Evolutionary conservation across 306 rosid genomes (phyloP).

Genomic region (Crataegus laevigata): DNA sequence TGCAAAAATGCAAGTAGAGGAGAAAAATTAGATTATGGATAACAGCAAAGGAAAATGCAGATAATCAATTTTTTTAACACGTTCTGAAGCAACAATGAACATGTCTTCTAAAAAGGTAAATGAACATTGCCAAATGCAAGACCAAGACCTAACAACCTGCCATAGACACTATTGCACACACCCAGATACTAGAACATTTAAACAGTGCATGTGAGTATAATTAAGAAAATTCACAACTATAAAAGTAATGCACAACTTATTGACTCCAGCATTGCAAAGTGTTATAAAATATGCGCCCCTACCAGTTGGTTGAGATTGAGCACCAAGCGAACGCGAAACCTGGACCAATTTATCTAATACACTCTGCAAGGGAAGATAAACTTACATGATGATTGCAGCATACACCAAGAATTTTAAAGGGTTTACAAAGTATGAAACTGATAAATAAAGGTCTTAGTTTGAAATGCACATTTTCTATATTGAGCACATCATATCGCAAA

Average conservation of each 20-base stretch:
- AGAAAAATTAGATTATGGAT: conserved; percentile 24
- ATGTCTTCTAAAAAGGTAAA: background rate
- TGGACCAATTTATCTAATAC: conserved; percentile 60
- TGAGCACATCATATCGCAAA: background rate
- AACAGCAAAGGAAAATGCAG: conserved; percentile 5
- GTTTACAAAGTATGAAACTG: background rate
- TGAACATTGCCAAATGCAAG: background rate
- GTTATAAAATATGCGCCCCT: conserved; percentile 10
- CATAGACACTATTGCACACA: background rate
- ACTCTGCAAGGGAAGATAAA: conserved; percentile 36
- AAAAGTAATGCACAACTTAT: background rate
- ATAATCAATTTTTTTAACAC: background rate
- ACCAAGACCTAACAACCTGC: background rate
- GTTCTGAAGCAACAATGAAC: background rate
- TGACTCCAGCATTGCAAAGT: background rate
- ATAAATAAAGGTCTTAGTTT: background rate
- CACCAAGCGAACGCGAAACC: conserved; percentile 58
- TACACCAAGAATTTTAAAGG: background rate
- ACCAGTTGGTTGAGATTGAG: conserved; percentile 48
- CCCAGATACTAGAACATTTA: background rate
- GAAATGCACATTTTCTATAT: background rate
- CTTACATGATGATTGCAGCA: background rate
- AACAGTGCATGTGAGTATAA: background rate
- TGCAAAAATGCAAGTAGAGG: conserved; percentile 30
- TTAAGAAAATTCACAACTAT: background rate